Base-by-base conservation (phyloP, 768 basidiomycete genomes). In the Tephrocybe rancida region DNA sequence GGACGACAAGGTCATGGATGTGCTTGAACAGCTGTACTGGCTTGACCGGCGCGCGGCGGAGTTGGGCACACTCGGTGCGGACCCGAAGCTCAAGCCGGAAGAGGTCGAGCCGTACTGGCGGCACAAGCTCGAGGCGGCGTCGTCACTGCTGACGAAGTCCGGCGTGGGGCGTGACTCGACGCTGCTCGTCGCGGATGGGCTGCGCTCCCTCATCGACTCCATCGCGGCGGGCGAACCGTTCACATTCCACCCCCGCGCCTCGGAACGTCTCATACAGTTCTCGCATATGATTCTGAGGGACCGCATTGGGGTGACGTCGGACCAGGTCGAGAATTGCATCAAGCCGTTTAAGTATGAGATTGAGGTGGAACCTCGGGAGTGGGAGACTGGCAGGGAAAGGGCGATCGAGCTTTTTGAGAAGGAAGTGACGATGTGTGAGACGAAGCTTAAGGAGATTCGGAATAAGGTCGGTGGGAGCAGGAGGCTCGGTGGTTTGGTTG, bases 321-420 rank as follows among this genome's bases (percentile, higher is more conserved):
- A 99, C 68, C 96, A 98, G 72, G 96, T 99, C 14, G 97, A 99
- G 77, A 99, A 98, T 70, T 96, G 93, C 70, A 98, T 99, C 79
- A 99, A 99, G 72, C 97, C 96, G 25, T 98, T 85, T 82, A 99
- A 99, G 76, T 96, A 97, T 65, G 96, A 98, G 65, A 87, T 98
- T 24, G 97, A 99, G 67, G 89, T 98, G 13, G 95, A 98, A 57
- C 81, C 84, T 13, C 76, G 87, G 37, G 97, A 99, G 69, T 99
- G 97, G 97, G 91, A 92, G 61, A 65, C 76, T 2, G 97, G 97
- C 0, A 76, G 95, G 44, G 80, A 79, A 60, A 76, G 84, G 45
- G 84, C 92, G 1, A 80, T 92, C 51, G 83, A 84, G 49, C 73
- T 95, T 60, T 90, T 96, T 61, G 88, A 92, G 71, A 85, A 84